Conservation (phyloP, 345 rosid species). For the Lepidium sativum region DNA sequence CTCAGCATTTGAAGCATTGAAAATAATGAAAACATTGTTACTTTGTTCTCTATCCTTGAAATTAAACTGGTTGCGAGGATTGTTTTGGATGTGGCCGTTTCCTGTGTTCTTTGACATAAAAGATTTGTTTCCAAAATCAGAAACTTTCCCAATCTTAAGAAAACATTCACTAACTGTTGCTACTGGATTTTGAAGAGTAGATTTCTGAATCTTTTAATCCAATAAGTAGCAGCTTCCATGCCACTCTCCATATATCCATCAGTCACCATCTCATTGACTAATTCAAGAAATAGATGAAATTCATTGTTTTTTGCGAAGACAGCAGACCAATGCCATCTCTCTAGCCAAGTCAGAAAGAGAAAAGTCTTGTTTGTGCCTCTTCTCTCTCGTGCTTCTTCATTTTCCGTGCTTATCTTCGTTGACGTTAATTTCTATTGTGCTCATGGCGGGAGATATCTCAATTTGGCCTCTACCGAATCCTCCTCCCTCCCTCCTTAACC, state of each 20-base stretch:
- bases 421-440: too few species aligned
- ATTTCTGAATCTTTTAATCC: neutral
- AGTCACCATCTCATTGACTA: neutral
- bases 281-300: neutral
- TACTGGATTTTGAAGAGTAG: neutral
- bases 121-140: too few species aligned
- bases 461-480: too few species aligned
- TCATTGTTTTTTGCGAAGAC: neutral
- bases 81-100: neutral
- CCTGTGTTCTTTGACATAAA: neutral
- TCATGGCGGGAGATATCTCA: too few species aligned
- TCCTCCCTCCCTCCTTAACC: too few species aligned
- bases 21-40: too few species aligned
- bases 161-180: neutral
- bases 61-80: neutral
- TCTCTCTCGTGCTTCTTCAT: too few species aligned
- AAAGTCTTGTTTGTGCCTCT: too few species aligned
- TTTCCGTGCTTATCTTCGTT: too few species aligned
- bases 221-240: neutral
- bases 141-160: conserved; percentile 1
- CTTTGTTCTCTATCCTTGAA: neutral
- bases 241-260: neutral
- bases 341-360: too few species aligned
- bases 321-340: neutral
- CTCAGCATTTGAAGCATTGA: neutral